A percentile compares a stretch with the other conserved stretches of the same genome.
Evolutionary conservation across 2,329 filamentous ascomycete species (phyloP).

Genomic region (Calonectria hawksworthii): DNA sequence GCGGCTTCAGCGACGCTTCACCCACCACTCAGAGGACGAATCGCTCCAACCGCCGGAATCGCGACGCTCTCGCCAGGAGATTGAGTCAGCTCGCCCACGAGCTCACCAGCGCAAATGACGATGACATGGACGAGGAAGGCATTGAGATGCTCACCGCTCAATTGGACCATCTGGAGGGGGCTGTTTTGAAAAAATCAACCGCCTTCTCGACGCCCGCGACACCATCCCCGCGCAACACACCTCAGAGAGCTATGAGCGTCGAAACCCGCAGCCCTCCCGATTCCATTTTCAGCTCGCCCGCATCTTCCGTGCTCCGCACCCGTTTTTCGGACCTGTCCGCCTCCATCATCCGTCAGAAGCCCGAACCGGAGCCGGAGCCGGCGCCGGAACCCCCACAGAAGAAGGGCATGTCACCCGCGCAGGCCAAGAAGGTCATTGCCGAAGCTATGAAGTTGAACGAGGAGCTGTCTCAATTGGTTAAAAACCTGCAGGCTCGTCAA

Average conservation of each 20-base stretch:
- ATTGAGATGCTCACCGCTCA: conserved; percentile 55
- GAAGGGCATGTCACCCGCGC: conserved; percentile 49
- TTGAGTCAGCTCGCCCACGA: conserved; percentile 56
- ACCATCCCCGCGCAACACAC: conserved; percentile 35
- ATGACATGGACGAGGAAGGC: conserved; percentile 53
- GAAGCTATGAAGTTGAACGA: conserved; percentile 60
- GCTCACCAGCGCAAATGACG: conserved; percentile 50
- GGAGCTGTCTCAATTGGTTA: conserved; percentile 64
- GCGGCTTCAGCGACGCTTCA: conserved; percentile 40
- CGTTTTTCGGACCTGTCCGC: conserved; percentile 57
- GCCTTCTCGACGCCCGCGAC: conserved; percentile 39
- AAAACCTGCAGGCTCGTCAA: conserved; percentile 66
- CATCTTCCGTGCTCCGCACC: conserved; percentile 54
- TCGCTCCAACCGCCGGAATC: conserved; percentile 33
- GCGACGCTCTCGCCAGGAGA: conserved; percentile 59
- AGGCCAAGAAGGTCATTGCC: conserved; percentile 55
- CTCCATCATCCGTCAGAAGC: conserved; percentile 48
- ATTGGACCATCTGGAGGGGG: conserved; percentile 51
- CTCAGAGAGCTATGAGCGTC: conserved; percentile 38
- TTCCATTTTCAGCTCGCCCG: conserved; percentile 52
- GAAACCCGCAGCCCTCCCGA: conserved; percentile 47
- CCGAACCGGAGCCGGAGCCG: conserved; percentile 45
- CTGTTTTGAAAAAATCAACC: conserved; percentile 41
- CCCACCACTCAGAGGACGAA: conserved; percentile 38
- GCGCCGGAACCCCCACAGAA: conserved; percentile 46